Base-by-base conservation (phyloP, 441 rosid genomes). In the Gossypium gossypioides region DNA sequence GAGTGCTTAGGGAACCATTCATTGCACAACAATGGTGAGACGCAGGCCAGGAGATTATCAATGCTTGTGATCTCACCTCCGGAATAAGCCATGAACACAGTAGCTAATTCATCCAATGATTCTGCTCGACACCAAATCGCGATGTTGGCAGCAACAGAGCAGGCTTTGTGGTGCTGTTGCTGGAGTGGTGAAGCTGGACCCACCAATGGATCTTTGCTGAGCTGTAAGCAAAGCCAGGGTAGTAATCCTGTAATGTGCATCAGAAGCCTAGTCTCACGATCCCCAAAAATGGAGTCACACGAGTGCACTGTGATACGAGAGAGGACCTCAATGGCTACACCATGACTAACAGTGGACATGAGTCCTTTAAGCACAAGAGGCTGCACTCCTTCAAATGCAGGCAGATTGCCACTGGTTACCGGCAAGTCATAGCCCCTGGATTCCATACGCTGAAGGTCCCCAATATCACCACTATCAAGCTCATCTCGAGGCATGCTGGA, bases 1-100 rank as follows among this genome's bases (percentile, higher is more conserved):
- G 98, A 96, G 84, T 92, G 97, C 84, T 90, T 96, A 0, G 99
- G 98, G 84, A 92, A 90, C 99, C 99, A 96, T 76, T 85, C 92
- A 13, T 85, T 87, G 86, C 97, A 91, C 55, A 96, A 76, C 56
- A 95, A 75, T 0, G 99, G 97, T 3, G 99, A 88, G 12, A 90
- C 88, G 59, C 98, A 88, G 12, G 96, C 91, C 44, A 95, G 96
- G 62, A 95, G 93, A 77, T 89, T 88, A 19, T 89, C 93, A 3
- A 88, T 79, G 24, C 91, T 85, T 83, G 85, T 89, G 73, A 95
- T 81, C 76, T 92, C 95, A 12, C 93, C 92, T 13, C 87, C 86
- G 46, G 97, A 85, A 72, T 92, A 91, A 12, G 91, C 87, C 27
- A 86, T 78, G 59, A 95, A 92, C 44, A 95, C 95, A 0, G 83